These are phyloP conservation scores for Fagopyrum esculentum DNA, from an alignment of 148 eudicot genomes.

Conservation along the genomic window DNA sequence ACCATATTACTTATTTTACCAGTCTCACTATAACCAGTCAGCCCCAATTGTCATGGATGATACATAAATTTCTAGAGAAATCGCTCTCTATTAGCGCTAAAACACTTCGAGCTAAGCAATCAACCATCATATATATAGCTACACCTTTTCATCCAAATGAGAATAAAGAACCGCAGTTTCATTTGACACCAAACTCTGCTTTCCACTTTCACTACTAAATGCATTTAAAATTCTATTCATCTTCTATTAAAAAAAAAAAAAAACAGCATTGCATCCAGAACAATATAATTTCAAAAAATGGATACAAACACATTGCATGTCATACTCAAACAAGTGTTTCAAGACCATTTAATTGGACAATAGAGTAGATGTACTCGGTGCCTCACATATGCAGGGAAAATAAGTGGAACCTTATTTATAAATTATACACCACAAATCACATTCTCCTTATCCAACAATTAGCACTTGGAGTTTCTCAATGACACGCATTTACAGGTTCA, in stretches of 20 bases:
- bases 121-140: background rate
- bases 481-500: background rate
- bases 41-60: background rate
- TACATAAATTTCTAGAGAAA: background rate
- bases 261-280: background rate
- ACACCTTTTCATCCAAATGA: background rate
- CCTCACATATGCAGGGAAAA: background rate
- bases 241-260: background rate
- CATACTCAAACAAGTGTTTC: slow-evolving; percentile 4
- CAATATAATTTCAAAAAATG: background rate
- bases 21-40: background rate
- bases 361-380: background rate
- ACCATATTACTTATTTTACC: background rate
- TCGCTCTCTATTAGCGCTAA: background rate
- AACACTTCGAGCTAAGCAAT: background rate
- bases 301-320: background rate
- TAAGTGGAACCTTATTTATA: background rate
- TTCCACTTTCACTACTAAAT: background rate
- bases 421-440: background rate
- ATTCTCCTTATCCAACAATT: background rate
- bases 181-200: background rate
- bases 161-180: background rate
- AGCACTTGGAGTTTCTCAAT: background rate
- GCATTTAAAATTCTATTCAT: background rate
- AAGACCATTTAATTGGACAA: background rate